Base-by-base conservation (phyloP, 2,329 filamentous ascomycete genomes). In the Aspergillus novoparasiticus region DNA sequence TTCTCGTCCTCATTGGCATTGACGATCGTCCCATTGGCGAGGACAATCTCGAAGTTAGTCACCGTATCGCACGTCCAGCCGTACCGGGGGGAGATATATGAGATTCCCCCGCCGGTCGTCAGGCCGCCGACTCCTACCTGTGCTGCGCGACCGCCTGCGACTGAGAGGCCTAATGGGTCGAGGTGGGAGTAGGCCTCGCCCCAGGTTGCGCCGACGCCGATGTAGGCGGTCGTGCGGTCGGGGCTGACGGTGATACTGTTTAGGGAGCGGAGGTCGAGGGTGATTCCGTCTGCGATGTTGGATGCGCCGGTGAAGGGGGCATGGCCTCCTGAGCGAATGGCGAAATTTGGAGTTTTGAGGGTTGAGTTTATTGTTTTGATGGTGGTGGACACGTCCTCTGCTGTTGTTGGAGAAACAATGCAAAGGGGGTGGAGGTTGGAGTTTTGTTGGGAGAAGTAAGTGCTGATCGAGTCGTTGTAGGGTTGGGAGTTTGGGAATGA, bases 1-100 rank as follows among this genome's bases (percentile, higher is more conserved):
- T 82, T 75, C 39, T 76, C 69, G 2, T 64, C 71, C 19, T 69
- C 72, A 32, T 73, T 78, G 8, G 79, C 80, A 41, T 79, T 76
- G 16, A 80, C 73, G 59, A 82, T 77, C 6, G 75, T 78, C 2
- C 80, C 80, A 63, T 81, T 79, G 4, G 81, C 78, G 9, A 82
- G 75, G 10, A 84, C 80, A 5, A 84, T 73, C 60, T 85, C 80
- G 54, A 76, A 82, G 55, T 82, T 77, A 14, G 79, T 68, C 4
- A 83, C 75, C 55, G 78, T 82, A 62, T 83, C 64, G n/a, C 66
- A 68, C 10, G 64, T 61, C 60, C 60, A 68, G 11, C 66, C 66
- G 46, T 53, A 61, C 2, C 58, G 61, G 0, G 63, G 61, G 4
- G 66, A 67, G 48, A 64, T 62, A 55, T 63, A 69, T 3, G 68